Evolutionary conservation across 129 eudicot species (phyloP).

Genomic region (Deinandra increscens): DNA sequence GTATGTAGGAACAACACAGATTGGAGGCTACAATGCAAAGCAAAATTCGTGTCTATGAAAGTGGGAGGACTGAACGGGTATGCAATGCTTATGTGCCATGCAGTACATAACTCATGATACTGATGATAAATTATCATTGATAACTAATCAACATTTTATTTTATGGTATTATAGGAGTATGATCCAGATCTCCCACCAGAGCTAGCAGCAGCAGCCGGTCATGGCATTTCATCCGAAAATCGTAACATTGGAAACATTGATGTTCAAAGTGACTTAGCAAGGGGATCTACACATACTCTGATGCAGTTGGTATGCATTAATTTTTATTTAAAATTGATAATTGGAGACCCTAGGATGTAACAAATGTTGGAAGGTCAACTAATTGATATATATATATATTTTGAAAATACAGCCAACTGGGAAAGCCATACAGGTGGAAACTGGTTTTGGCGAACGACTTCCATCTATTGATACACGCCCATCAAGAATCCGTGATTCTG

Average conservation of each 20-base stretch:
- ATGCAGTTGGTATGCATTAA: constrained; percentile 60
- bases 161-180: constrained; percentile 58
- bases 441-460: constrained; percentile 77
- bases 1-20: constrained; percentile 83
- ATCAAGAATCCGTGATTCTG: constrained; percentile 79
- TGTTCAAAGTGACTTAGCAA: constrained; percentile 50
- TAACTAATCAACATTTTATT: not conserved
- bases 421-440: constrained; percentile 92
- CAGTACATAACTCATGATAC: constrained; percentile 9
- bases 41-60: constrained; percentile 87
- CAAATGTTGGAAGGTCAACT: not conserved
- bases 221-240: constrained; percentile 58
- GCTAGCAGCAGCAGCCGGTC: constrained; percentile 97
- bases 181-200: constrained; percentile 99
- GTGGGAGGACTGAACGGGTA: constrained; percentile 98
- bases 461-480: constrained; percentile 95
- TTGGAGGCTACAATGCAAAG: constrained; percentile 93
- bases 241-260: constrained; percentile 48
- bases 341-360: constrained; percentile 13
- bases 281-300: constrained; percentile 51
- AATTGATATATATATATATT: constrained; percentile 11
- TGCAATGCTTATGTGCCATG: constrained; percentile 19
- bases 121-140: constrained; percentile 14
- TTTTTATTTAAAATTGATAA: not conserved
- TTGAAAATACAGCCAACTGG: constrained; percentile 69